Evolutionary conservation across 1,284 basidiomycete species (phyloP), one percentile per base, ranked within the genome.

Genomic region (Pterulicium gracile): DNA sequence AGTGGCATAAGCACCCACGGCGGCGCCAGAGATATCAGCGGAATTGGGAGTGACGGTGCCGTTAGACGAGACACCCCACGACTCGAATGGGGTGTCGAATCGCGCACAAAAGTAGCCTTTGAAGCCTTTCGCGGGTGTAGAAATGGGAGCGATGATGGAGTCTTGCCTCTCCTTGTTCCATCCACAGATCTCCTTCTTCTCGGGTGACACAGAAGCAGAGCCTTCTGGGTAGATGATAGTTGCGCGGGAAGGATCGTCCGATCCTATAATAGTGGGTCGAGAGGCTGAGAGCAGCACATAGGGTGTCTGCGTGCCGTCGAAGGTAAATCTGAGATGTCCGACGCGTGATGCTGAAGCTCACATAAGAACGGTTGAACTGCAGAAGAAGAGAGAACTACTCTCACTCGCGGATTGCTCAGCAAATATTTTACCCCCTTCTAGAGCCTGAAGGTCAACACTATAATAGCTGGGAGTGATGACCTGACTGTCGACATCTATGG

Each of bases 21-120:
- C 56, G 0, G 68, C 54, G 19, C 36, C 36, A 17, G 36, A 15
- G 36, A 17, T 39, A 3, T 76, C 77, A 14, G 56, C 54, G 13
- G 20, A 5, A 23, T 60, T 65, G 2, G 55, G 57, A 14, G 48
- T 55, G 3, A 70, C 44, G 1, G 67, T 72, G 4, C 68, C 70
- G 41, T 77, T 73, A 46, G 72, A 66, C 3, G 73, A 66, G 7
- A 74, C 63, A 2, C 82, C 81, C 52, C 62, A 73, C 1, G 58
- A 61, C 12, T 54, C 52, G 50, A 79, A 75, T 0, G 71, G 64
- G 14, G 57, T 54, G 42, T 79, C 73, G 56, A 91, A 87, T 13
- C 81, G 75, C 4, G 81, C 86, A 43, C 82, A 85, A 59, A 86
- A 90, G 67, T 85, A 88, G 0, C 82, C 85, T 24, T 73, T 75